Base-by-base conservation (phyloP, 371 early-diverging fungal genomes). In the Circinella umbellata region DNA sequence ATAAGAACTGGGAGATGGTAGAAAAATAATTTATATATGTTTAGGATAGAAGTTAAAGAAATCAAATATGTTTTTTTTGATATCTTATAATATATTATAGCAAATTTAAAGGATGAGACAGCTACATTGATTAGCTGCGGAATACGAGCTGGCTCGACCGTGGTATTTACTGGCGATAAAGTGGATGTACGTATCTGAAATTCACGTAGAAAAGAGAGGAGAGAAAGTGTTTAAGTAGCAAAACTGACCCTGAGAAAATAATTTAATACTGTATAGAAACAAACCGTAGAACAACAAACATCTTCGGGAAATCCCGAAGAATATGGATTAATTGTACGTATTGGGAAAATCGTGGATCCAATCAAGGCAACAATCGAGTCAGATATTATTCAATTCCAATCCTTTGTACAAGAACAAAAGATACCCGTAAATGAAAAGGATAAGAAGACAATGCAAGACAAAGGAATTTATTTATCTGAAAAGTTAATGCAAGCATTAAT, bases 61-160 rank as follows among this genome's bases (percentile, higher is more conserved):
- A 27, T 27, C 2, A 27, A 27, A 27, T 27, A 27, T 27, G 0
- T 27, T 27, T 27, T 27, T 27, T 27, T 27, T 27, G 27, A 2
- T 27, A 27, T 27, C 27, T 0, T 27, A 27, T 27, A 27, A 27
- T 27, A 42, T 42, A 11, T 42, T 5, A 27, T 36, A 85, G 90
- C 90, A 1, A 80, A 86, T 14, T 84, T 90, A 71, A 90, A 88
- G 69, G 90, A 90, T 66, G 86, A 90, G 51, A 85, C 79, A n/a
- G 88, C 89, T 1, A 84, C 81, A 1, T 67, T 90, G 60, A 71
- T 76, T 3, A 85, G 87, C 20, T 80, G 83, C 61, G 90, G 90
- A 35, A 74, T 90, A 59, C 81, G 78, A 55, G 77, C 84, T 37
- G 76, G 78, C 57, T 86, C 85, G 4, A 68, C 77, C 36, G 74